Evolutionary conservation across 2,329 filamentous ascomycete genomes (phyloP), one percentile per base, ranked within the genome.

Genomic region (Penicillium fuscoglaucum): DNA sequence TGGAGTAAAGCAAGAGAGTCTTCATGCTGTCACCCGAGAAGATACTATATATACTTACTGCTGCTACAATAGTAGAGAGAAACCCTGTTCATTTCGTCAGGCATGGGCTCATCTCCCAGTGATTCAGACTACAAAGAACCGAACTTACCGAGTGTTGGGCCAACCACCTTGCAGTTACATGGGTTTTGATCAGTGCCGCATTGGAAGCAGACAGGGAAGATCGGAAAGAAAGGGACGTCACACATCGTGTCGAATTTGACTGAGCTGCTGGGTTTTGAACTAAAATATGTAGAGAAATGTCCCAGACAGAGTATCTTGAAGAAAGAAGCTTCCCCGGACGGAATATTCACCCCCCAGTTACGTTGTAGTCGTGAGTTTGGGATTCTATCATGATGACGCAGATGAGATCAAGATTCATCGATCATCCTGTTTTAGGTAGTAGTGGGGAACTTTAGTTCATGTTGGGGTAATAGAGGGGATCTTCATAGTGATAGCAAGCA

Each of bases 141-240:
- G 19, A n/a, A 69, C 65, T 64, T 76, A 66, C 81, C 82, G 44
- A 84, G 66, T 1, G 82, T 84, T 39, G 82, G 82, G 1, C 83
- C 82, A 29, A 85, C 76, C 9, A 84, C 76, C 67, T 84, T 85
- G 66, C 82, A 84, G 61, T 79, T 80, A 56, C 82, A 85, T 3
- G 82, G 83, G 55, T 84, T 85, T 64, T 84, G 80, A 59, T 84
- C 76, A 9, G 81, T 84, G 46, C 72, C 82, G 69, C 81, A 84
- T 69, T 84, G 82, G 69, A 84, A 80, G 70, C 82, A 84, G 64
- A 83, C 69, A 12, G 82, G 75, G 40, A 81, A 78, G 53, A 83
- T 68, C 19, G 80, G 80, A 48, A 83, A 65, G 68, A 75, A 77
- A 52, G 78, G 75, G 6, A 70, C 29, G 59, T 65, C 70, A 55